These are phyloP conservation scores for Schrenkiella parvula DNA, from an alignment of 345 rosid species.

Conservation along the genomic window DNA sequence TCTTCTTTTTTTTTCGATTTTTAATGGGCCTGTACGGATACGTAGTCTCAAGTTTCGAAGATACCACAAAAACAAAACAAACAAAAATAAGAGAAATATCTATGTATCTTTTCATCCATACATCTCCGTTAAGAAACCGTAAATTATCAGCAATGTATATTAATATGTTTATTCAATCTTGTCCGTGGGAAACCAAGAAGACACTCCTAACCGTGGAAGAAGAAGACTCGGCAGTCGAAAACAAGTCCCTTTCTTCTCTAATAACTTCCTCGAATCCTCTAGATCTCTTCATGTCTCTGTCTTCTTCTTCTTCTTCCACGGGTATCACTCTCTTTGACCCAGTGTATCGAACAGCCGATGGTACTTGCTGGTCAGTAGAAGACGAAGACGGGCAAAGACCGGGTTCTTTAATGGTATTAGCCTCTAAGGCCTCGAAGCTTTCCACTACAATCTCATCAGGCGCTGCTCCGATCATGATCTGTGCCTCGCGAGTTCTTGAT, in stretches of 20 bases:
- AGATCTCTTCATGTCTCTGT: constrained; percentile 19
- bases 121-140: too few species aligned
- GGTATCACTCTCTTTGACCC: constrained; percentile 54
- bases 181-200: constrained; percentile 71
- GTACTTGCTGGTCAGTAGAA: constrained; percentile 80
- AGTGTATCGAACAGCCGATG: constrained; percentile 38
- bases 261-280: constrained; percentile 16
- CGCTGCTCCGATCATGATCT: constrained; percentile 43
- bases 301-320: constrained; percentile 41
- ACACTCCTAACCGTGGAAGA: constrained; percentile 46
- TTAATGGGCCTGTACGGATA: too few species aligned
- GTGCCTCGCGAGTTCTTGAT: constrained; percentile 74
- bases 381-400: constrained; percentile 46
- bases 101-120: too few species aligned
- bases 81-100: too few species aligned
- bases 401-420: constrained; percentile 38
- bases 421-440: constrained; percentile 47
- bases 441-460: constrained; percentile 66
- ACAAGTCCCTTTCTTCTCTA: constrained; percentile 45
- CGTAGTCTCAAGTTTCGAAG: too few species aligned
- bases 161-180: too few species aligned
- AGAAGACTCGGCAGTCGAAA: constrained; percentile 78
- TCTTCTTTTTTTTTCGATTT: too few species aligned
- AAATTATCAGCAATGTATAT: too few species aligned
- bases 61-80: too few species aligned